Evolutionary conservation across 2,329 filamentous ascomycete genomes (phyloP).

Genomic region (Aspergillus bombycis): DNA sequence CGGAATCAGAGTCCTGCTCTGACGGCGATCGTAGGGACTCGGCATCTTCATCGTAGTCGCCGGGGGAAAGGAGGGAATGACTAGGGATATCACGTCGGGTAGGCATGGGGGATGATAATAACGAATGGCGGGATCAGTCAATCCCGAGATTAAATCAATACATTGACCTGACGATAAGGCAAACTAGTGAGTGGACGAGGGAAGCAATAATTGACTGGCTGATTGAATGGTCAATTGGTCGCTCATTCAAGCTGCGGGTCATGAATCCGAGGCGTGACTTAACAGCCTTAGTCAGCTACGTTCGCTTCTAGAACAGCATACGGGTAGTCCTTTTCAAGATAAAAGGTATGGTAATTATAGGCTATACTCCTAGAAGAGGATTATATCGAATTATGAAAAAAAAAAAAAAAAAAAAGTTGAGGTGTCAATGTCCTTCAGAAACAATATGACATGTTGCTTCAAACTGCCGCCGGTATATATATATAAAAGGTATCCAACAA

Average conservation of each 20-base stretch:
- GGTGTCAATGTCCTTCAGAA: too few relatives aligned
- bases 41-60: conserved; percentile 70
- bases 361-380: too few relatives aligned
- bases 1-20: conserved; percentile 75
- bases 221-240: not conserved
- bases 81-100: conserved; percentile 29
- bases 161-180: not conserved
- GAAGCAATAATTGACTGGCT: not conserved
- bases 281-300: not conserved
- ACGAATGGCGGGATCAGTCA: not conserved
- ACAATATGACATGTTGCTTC: too few relatives aligned
- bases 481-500: too few relatives aligned
- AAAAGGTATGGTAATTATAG: too few relatives aligned
- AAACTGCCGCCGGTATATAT: too few relatives aligned
- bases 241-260: not conserved
- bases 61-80: conserved; percentile 63
- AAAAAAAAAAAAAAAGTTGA: too few relatives aligned
- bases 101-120: conserved; percentile 24
- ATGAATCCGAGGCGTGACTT: not conserved
- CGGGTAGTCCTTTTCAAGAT: too few relatives aligned
- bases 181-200: not conserved
- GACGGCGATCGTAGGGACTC: conserved; percentile 63
- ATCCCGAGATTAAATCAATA: not conserved
- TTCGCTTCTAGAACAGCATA: too few relatives aligned
- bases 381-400: too few relatives aligned